A percentile compares a stretch with the other conserved stretches of the same genome.
Conservation (phyloP, 1,284 basidiomycete genomes). For the Dichomitus squalens region DNA sequence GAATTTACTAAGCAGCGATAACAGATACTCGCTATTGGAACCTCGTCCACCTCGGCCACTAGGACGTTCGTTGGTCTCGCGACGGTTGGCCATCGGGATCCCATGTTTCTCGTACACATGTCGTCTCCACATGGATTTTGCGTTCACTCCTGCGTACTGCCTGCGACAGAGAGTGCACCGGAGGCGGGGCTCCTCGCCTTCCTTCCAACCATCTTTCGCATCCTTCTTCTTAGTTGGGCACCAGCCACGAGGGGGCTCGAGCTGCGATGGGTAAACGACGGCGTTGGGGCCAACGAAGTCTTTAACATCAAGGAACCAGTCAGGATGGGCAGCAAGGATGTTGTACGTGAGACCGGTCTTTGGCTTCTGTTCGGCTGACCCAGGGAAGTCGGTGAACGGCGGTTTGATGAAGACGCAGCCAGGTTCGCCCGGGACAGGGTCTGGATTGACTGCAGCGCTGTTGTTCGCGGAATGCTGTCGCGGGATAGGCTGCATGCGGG, state of each 20-base stretch:
- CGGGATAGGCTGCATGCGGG: conserved; percentile 27
- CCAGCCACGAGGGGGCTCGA: conserved; percentile 81
- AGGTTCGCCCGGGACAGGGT: conserved; percentile 64
- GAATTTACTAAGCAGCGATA: neutral
- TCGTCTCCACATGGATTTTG: conserved; percentile 85
- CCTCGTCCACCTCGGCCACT: conserved; percentile 57
- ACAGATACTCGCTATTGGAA: conserved; percentile 57
- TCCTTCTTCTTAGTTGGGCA: conserved; percentile 82
- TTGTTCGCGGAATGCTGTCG: conserved; percentile 30
- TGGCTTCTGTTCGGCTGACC: conserved; percentile 56
- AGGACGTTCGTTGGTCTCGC: conserved; percentile 64
- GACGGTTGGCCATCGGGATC: conserved; percentile 81
- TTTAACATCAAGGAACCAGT: conserved; percentile 73
- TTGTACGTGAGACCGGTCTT: conserved; percentile 70
- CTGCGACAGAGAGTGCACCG: conserved; percentile 81
- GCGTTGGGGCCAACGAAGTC: conserved; percentile 63
- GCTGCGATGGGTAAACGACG: conserved; percentile 67
- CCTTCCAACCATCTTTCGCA: conserved; percentile 70
- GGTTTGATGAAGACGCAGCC: conserved; percentile 68
- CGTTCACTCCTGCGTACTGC: conserved; percentile 80
- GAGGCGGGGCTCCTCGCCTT: conserved; percentile 74
- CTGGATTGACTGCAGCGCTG: conserved; percentile 56
- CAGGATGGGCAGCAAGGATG: conserved; percentile 65
- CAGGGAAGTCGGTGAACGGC: conserved; percentile 67
- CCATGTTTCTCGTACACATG: conserved; percentile 87